Evolutionary conservation across 1,284 basidiomycete genomes (phyloP).

Genomic region (Uromyces viciae-fabae): DNA sequence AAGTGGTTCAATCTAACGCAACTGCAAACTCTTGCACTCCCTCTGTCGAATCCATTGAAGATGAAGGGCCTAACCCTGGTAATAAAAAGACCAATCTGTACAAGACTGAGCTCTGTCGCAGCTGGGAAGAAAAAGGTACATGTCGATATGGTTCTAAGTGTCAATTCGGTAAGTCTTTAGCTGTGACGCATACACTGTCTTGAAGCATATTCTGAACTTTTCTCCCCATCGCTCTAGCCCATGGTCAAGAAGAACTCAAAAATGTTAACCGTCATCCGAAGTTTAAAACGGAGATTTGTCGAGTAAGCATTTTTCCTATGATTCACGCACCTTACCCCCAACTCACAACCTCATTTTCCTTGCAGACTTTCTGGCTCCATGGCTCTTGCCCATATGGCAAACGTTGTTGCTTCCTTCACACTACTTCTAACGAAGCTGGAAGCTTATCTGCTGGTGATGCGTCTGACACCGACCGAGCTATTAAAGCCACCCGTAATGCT

Average conservation of each 20-base stretch:
- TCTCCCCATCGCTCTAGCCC: conserved; percentile 60
- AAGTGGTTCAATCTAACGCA: not conserved
- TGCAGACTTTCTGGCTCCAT: conserved; percentile 39
- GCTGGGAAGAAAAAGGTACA: conserved; percentile 87
- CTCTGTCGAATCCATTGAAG: not conserved
- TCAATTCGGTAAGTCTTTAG: conserved; percentile 63
- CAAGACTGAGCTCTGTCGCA: conserved; percentile 74
- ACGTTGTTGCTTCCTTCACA: conserved; percentile 39
- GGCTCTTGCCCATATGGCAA: conserved; percentile 43
- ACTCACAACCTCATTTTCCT: not conserved
- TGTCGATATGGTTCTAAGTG: conserved; percentile 81
- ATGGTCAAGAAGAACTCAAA: conserved; percentile 79
- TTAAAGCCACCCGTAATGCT: not conserved
- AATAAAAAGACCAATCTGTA: conserved; percentile 43
- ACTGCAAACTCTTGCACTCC: not conserved
- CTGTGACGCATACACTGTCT: not conserved
- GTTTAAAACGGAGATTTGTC: conserved; percentile 41
- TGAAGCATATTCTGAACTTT: no score
- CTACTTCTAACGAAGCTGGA: conserved; percentile 8
- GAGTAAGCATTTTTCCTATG: not conserved
- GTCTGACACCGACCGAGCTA: not conserved
- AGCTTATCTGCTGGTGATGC: not conserved
- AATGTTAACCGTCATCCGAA: conserved; percentile 77
- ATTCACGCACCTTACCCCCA: no score
- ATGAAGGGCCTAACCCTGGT: not conserved